Conservation (phyloP, 306 rosid genomes). For the Sindora glabra region DNA sequence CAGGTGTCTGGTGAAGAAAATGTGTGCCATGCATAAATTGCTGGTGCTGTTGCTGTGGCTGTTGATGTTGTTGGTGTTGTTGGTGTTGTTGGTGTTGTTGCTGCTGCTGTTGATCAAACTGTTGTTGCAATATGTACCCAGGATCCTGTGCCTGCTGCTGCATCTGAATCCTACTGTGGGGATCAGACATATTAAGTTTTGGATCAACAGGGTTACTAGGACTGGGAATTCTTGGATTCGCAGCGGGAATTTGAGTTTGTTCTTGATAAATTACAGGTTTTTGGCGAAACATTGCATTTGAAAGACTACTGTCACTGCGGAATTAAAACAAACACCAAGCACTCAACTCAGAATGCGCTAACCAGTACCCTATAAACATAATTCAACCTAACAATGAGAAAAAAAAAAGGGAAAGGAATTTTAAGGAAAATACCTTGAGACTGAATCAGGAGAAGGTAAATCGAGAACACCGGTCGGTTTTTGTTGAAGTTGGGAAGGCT, state of each 20-base stretch:
- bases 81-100: no score
- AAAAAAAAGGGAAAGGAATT: background rate
- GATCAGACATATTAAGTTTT: slow-evolving; percentile 48
- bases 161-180: slow-evolving; percentile 56
- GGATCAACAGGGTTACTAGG: slow-evolving; percentile 59
- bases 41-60: no score
- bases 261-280: slow-evolving; percentile 79
- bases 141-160: slow-evolving; percentile 49
- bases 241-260: slow-evolving; percentile 59
- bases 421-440: slow-evolving; percentile 47
- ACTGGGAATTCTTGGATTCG: slow-evolving; percentile 47
- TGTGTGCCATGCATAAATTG: slow-evolving; percentile 77
- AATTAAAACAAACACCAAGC: slow-evolving; percentile 21
- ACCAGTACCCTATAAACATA: no score
- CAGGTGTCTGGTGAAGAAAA: slow-evolving; percentile 61
- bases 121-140: background rate
- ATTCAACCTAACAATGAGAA: no score
- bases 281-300: slow-evolving; percentile 54
- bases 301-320: slow-evolving; percentile 68
- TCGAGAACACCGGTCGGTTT: slow-evolving; percentile 35
- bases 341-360: slow-evolving; percentile 29
- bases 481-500: no score
- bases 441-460: slow-evolving; percentile 89
- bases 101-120: no score
- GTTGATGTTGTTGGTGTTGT: no score